Evolutionary conservation across 202 grass and related monocot species (phyloP).

Genomic region (Eragrostis tef): DNA sequence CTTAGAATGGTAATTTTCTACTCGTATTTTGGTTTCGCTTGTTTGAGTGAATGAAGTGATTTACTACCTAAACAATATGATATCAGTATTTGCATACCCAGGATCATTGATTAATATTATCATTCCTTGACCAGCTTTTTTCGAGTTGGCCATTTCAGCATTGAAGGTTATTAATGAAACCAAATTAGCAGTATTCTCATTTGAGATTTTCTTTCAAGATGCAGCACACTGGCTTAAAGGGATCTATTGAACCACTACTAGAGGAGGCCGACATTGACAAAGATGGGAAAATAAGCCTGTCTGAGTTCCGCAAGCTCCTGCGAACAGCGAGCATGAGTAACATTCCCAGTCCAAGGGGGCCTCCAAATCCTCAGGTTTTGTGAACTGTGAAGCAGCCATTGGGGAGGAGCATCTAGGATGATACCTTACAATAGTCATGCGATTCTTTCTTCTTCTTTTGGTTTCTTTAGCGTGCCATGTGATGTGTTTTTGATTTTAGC

Average conservation of each 20-base stretch:
- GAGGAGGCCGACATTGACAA: conserved; percentile 95
- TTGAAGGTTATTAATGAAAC: conserved; percentile 24
- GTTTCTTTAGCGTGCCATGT: conserved; percentile 45
- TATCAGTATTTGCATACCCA: not conserved
- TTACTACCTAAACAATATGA: not conserved
- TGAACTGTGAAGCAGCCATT: conserved; percentile 29
- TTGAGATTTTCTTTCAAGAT: conserved; percentile 43
- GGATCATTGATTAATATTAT: not conserved
- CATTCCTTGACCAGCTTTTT: not conserved
- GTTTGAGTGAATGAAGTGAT: conserved; percentile 24
- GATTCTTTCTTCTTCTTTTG: not conserved
- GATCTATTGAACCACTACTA: conserved; percentile 83
- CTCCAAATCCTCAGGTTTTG: conserved; percentile 52
- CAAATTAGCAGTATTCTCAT: conserved; percentile 20
- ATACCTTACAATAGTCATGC: conserved; percentile 21
- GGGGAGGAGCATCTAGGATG: conserved; percentile 17
- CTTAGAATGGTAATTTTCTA: conserved; percentile 79
- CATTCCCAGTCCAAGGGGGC: conserved; percentile 80
- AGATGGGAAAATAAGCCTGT: conserved; percentile 94
- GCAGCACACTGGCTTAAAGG: conserved; percentile 88
- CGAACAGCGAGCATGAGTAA: conserved; percentile 96
- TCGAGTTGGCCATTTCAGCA: conserved; percentile 14
- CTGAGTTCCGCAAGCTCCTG: conserved; percentile 87
- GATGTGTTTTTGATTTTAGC: conserved; percentile 53
- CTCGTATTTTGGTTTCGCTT: conserved; percentile 39